Base-by-base conservation (phyloP, 768 basidiomycete genomes). In the Serendipita vermifera region DNA sequence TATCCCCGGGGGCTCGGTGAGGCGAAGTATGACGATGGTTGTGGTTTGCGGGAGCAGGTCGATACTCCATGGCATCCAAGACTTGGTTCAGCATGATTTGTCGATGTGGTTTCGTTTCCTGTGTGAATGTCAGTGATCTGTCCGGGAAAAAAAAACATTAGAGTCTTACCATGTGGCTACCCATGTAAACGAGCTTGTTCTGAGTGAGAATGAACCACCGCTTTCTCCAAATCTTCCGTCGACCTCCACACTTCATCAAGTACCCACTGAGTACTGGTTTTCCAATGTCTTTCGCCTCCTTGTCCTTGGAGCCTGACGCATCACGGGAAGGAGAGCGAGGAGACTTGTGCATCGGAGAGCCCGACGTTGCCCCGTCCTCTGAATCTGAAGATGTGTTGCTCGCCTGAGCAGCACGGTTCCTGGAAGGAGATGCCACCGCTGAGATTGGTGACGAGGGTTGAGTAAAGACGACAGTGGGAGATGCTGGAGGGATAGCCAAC, bases 121-220 rank as follows among this genome's bases (percentile, higher is more conserved):
- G 70, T 31, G 7, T 56, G 55, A 24, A 31, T 6, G 35, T n/a
- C 15, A 17, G 38, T 15, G n/a, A 22, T 36, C 35, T 9, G 35
- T 31, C 17, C 26, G 54, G 53, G 5, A 22, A 39, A 9, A 9
- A 15, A 33, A 36, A 46, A 17, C 14, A 51, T 22, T 26, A n/a
- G 33, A 15, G 13, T 75, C 83, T 60, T 64, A 94, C 93, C 92
- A 98, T 98, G 72, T 99, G 96, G 66, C 85, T 92, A 48, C 82
- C 81, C 7, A 82, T 83, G 71, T 99, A 99, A 33, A 89, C 71
- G 55, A 99, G 71, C 65, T 82, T 86, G 63, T 91, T 88, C 35
- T 82, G 82, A 35, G 83, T 90, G n/a, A 99, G 73, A 33, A 88
- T 82, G 64, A 99, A 98, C 94, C 93, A 98, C 27, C 96, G 73